Conservation (phyloP, 768 basidiomycete species). For the Mycena polygramma region DNA sequence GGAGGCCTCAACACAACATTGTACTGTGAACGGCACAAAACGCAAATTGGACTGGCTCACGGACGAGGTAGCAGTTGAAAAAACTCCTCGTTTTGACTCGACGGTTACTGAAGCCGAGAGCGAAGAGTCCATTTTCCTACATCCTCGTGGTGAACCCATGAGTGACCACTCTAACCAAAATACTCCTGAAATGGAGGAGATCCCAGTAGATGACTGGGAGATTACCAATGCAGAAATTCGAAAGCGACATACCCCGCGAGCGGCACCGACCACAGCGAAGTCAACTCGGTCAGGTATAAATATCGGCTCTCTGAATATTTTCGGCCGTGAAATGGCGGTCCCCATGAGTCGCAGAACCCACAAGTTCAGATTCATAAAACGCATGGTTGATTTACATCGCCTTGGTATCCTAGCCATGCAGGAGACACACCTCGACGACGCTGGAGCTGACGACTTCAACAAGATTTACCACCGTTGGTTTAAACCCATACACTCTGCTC, state of each 20-base stretch:
- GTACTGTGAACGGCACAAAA: slow-evolving; percentile 4
- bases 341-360: neutral
- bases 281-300: neutral
- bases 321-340: neutral
- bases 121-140: neutral
- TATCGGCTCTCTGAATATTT: neutral
- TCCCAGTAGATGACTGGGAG: neutral
- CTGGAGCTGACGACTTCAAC: neutral
- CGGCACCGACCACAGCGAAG: neutral
- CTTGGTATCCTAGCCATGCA: neutral
- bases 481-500: neutral
- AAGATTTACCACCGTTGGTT: neutral
- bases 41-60: slow-evolving; percentile 6
- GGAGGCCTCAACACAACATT: neutral
- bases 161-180: neutral
- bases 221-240: neutral
- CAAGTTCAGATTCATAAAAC: neutral
- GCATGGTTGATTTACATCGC: neutral
- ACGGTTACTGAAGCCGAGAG: no score
- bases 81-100: neutral
- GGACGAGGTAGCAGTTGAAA: slow-evolving; percentile 1
- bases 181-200: neutral
- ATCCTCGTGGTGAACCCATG: no score
- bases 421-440: neutral
- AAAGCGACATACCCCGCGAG: neutral